phyloP scores from a whole-genome alignment of 257 asterid species.

The Solanum appendiculatum region DNA sequence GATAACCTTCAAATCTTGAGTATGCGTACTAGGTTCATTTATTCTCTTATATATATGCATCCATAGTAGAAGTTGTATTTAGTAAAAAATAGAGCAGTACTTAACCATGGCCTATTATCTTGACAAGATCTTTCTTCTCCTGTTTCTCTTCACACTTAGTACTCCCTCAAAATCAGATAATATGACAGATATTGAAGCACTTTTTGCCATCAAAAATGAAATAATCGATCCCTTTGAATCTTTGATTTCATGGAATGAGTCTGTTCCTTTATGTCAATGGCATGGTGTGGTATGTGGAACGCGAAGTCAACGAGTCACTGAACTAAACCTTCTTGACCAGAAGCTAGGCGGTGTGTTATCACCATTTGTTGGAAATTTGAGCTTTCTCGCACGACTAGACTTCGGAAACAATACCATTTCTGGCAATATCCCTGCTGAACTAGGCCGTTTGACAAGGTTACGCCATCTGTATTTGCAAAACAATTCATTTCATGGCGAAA shows the following conservation, averaged over 20 bases:
- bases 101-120: neutral
- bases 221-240: neutral
- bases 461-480: no score
- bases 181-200: neutral
- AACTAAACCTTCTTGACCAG: neutral
- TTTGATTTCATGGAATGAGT: neutral
- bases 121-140: neutral
- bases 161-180: neutral
- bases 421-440: no score
- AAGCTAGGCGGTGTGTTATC: neutral
- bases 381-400: neutral
- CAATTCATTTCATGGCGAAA: neutral
- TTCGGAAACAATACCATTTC: no score
- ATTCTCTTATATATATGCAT: neutral
- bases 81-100: neutral
- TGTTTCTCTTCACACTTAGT: neutral
- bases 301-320: neutral
- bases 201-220: neutral
- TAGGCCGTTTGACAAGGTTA: no score
- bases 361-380: neutral
- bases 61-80: neutral
- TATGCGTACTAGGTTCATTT: no score
- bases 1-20: neutral
- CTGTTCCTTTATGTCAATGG: neutral
- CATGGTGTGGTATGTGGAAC: neutral